Base-by-base conservation (phyloP, 2,329 filamentous ascomycete genomes). In the Graphilbum ipis-grandicollis region DNA sequence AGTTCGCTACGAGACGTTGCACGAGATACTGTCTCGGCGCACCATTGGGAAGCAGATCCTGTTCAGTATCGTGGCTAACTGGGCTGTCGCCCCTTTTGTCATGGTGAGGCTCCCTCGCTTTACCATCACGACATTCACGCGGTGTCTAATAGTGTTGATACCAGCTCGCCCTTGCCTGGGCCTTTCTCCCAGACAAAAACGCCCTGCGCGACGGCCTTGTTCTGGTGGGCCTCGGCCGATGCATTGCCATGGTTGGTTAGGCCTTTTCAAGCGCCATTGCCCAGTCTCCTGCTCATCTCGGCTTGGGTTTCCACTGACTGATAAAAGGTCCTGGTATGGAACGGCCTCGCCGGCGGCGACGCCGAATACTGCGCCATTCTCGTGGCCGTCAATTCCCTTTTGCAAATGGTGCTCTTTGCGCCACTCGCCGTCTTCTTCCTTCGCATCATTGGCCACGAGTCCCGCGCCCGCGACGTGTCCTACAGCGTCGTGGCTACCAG, bases 301-400 rank as follows among this genome's bases (percentile, higher is more conserved):
- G 19, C 19, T 9, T 5, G 21, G 5, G 21, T 10, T 10, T 6
- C 6, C 6, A 10, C 21, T 23, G 21, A 23, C 21, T n/a, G 21
- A 7, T 13, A 5, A 5, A 15, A 62, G 58, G 57, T 68, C 2
- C 46, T 68, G 4, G 79, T 93, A 41, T 92, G 82, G 84, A 90
- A 57, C 29, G 50, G 52, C 5, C 52, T 65, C 33, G 81, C 84
- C 0, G 75, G 75, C 2, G 85, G 85, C 5, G 79, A 92, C 44
- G 59, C 56, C 6, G 78, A 92, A 46, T 93, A 92, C 54, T 93
- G 83, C 52, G 84, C 83, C 13, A 78, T 84, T 36, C 66, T 84
- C 2, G 79, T 84, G 0, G 78, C 78, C 12, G 58, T 83, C 47
- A 84, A 85, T 54, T 83, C 78, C 1, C 56, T 84, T 15, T 61